Conservation (phyloP, 345 rosid genomes). For the Lepidium didymum region DNA sequence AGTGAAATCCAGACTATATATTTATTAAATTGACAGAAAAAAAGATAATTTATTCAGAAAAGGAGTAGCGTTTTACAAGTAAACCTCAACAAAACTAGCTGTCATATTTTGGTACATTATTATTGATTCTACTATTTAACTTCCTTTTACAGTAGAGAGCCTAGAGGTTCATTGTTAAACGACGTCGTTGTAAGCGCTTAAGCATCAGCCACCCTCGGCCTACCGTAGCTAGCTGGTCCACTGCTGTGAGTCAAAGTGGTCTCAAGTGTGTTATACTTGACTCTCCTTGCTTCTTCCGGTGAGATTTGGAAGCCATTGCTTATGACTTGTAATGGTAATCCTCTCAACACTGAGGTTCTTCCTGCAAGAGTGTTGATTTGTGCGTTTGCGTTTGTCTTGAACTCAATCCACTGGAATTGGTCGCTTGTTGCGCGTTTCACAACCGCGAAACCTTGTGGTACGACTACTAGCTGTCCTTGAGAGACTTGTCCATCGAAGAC, state of each 20-base stretch:
- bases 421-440: slow-evolving; percentile 42
- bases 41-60: too few relatives aligned
- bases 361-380: slow-evolving; percentile 27
- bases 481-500: slow-evolving; percentile 52
- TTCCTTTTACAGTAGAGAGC: too few relatives aligned
- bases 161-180: neutral
- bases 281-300: slow-evolving; percentile 21
- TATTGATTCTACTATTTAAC: too few relatives aligned
- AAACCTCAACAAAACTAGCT: too few relatives aligned
- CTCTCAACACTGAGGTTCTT: slow-evolving; percentile 26
- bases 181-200: neutral
- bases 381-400: slow-evolving; percentile 51
- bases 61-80: too few relatives aligned
- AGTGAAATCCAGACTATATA: too few relatives aligned
- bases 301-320: slow-evolving; percentile 21
- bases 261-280: slow-evolving; percentile 26
- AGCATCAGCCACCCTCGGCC: slow-evolving; percentile 11
- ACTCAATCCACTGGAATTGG: slow-evolving; percentile 51
- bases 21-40: too few relatives aligned
- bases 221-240: slow-evolving; percentile 16
- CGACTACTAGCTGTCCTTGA: slow-evolving; percentile 48
- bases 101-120: too few relatives aligned
- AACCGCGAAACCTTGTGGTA: slow-evolving; percentile 61
- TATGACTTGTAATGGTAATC: slow-evolving; percentile 22
- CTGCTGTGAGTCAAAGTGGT: slow-evolving; percentile 26